Evolutionary conservation across 2,329 filamentous ascomycete species (phyloP), one percentile per base, ranked within the genome.

Genomic region (Fusarium beomiforme): DNA sequence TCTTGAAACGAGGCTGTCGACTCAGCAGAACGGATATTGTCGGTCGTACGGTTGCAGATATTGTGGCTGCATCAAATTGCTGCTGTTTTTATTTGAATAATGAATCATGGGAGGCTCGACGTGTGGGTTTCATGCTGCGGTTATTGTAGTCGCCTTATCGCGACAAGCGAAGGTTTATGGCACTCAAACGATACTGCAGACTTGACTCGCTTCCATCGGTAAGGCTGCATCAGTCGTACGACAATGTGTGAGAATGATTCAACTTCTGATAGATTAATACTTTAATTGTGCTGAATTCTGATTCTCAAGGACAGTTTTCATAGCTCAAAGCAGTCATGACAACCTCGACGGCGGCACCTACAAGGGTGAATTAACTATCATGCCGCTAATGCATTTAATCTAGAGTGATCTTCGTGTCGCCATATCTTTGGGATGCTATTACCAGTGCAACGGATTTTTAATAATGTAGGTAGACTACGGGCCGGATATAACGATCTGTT

Each of bases 381-480:
- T 29, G 23, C 68, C 63, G 37, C 68, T 51, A 65, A 65, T 51
- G 41, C 41, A 56, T 31, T 26, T 58, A 41, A 41, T 60, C 21
- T 23, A 23, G 44, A 49, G 57, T 19, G 34, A 61, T 60, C 37
- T 43, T 21, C 58, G 17, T 34, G 11, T 29, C 16, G 46, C 21
- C 41, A 36, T 36, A 23, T 66, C 14, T 36, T 39, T 57, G 49
- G 26, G 41, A 33, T 42, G 36, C 42, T 59, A 36, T 51, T 68
- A 24, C 36, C 49, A 44, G 34, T 69, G 29, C 58, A 21, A 59
- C 29, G 42, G 29, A 29, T 29, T 8, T 29, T 29, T 29, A 29
- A 29, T 29, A 29, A 29, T 53, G 31, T 44, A 31, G 39, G 31
- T 44, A 31, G 39, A 37, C 44, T 64, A 57, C 31, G 21, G 46